phyloP scores from a whole-genome alignment of 768 basidiomycete species.

The Trametes cubensis region DNA sequence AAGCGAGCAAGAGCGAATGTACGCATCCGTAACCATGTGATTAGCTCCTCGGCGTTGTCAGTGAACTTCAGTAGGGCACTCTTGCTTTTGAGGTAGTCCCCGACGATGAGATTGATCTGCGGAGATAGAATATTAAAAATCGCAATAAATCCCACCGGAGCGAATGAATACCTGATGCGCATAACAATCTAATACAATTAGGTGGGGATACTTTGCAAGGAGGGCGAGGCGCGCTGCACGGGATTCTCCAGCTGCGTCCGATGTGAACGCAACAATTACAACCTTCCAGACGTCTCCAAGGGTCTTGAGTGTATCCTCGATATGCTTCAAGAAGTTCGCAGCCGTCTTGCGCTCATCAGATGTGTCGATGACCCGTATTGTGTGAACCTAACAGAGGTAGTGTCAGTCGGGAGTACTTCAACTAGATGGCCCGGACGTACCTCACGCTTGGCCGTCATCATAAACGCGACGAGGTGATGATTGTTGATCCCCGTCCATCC shows the following conservation, averaged over 20 bases:
- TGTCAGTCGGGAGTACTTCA: not conserved
- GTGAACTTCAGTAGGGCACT: slow-evolving; percentile 24
- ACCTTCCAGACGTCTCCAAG: not conserved
- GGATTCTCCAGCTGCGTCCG: slow-evolving; percentile 3
- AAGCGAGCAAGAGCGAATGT: slow-evolving; percentile 33
- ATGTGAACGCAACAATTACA: slow-evolving; percentile 4
- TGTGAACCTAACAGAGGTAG: not conserved
- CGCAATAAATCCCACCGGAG: slow-evolving; percentile 17
- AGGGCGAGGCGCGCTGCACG: not conserved
- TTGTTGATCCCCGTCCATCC: slow-evolving; percentile 1
- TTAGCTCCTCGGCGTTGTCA: slow-evolving; percentile 22
- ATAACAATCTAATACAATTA: slow-evolving; percentile 12
- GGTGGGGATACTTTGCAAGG: not conserved
- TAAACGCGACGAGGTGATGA: slow-evolving; percentile 22
- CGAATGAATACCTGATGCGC: slow-evolving; percentile 9
- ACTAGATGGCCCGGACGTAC: slow-evolving; percentile 10
- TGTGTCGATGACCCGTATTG: slow-evolving; percentile 2
- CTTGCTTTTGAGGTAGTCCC: slow-evolving; percentile 36
- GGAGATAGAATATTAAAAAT: slow-evolving; percentile 18
- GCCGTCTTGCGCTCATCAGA: slow-evolving; percentile 10
- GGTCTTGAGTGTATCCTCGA: not conserved
- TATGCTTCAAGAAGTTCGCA: not conserved
- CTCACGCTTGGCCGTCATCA: slow-evolving; percentile 20
- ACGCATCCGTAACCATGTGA: slow-evolving; percentile 40
- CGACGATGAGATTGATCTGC: slow-evolving; percentile 40